phyloP scores from a whole-genome alignment of 208 protist genomes.

The Crithidia thermophila region DNA sequence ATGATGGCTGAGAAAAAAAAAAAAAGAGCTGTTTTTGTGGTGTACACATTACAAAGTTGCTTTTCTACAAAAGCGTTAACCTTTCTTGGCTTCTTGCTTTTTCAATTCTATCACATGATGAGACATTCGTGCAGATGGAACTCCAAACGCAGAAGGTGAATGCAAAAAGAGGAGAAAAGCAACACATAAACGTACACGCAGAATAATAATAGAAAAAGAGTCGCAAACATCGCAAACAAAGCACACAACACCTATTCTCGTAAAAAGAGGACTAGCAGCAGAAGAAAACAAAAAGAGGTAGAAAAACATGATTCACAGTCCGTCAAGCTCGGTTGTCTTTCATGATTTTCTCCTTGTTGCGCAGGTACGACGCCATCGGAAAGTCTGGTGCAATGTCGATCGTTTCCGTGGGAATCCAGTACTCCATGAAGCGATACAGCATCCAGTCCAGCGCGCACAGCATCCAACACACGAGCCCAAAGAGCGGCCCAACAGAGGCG shows the following conservation, averaged over 20 bases:
- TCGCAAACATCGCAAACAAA: neutral
- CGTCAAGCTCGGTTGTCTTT: conserved; percentile 16
- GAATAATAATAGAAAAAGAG: neutral
- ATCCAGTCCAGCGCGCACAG: conserved; percentile 86
- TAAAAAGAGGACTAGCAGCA: neutral
- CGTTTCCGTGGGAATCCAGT: conserved; percentile 67
- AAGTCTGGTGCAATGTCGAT: conserved; percentile 95
- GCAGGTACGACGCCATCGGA: conserved; percentile 76
- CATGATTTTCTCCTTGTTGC: conserved; percentile 82
- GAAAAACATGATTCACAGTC: neutral
- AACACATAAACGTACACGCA: neutral
- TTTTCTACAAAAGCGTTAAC: too few species aligned
- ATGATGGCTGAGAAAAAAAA: too few species aligned
- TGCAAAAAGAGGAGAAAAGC: neutral
- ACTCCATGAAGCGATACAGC: conserved; percentile 81
- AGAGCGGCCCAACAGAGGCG: conserved; percentile 86
- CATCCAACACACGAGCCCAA: conserved; percentile 91
- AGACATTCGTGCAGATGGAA: too few species aligned
- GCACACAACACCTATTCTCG: neutral
- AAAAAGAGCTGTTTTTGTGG: too few species aligned
- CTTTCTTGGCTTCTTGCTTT: too few species aligned
- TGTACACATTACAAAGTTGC: too few species aligned
- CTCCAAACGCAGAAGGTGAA: too few species aligned
- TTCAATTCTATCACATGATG: too few species aligned
- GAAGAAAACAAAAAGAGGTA: conserved; percentile 21